Conservation (phyloP, 441 rosid genomes). For the Capsella rubella region DNA sequence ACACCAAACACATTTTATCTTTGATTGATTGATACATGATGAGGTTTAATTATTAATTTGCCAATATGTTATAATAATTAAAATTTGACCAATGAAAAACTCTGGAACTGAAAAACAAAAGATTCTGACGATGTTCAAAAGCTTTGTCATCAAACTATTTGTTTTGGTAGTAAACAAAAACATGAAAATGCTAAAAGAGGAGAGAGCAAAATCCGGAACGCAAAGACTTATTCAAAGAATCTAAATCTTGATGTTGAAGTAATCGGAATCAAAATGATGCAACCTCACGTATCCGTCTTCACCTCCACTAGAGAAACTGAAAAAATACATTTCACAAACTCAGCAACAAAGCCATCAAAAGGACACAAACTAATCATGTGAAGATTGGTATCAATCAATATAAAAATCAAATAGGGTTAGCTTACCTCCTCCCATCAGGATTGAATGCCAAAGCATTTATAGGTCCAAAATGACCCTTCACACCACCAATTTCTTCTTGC, state of each 20-base stretch:
- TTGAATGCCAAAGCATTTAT: constrained; percentile 97
- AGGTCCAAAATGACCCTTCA: constrained; percentile 97
- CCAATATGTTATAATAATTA: too few relatives aligned
- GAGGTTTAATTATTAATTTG: too few relatives aligned
- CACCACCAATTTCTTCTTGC: constrained; percentile 94
- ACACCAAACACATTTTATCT: too few relatives aligned
- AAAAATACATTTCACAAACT: constrained; percentile 24
- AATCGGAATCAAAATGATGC: constrained; percentile 90
- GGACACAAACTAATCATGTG: not conserved
- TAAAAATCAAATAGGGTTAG: not conserved
- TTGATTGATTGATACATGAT: too few relatives aligned
- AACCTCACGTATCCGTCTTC: constrained; percentile 95
- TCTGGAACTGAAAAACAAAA: too few relatives aligned
- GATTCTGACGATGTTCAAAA: too few relatives aligned
- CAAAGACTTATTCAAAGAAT: constrained; percentile 1
- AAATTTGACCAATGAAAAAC: too few relatives aligned
- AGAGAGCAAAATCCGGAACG: constrained; percentile 13
- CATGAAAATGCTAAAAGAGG: not conserved
- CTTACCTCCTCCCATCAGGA: constrained; percentile 94
- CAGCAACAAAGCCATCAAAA: not conserved
- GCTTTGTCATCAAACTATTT: not conserved
- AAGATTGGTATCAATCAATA: not conserved
- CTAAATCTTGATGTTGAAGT: constrained; percentile 79
- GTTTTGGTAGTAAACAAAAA: constrained; percentile 2
- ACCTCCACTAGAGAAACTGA: constrained; percentile 93